Base-by-base conservation (phyloP, 1,284 basidiomycete genomes). In the Cryptococcus jaspeensis region DNA sequence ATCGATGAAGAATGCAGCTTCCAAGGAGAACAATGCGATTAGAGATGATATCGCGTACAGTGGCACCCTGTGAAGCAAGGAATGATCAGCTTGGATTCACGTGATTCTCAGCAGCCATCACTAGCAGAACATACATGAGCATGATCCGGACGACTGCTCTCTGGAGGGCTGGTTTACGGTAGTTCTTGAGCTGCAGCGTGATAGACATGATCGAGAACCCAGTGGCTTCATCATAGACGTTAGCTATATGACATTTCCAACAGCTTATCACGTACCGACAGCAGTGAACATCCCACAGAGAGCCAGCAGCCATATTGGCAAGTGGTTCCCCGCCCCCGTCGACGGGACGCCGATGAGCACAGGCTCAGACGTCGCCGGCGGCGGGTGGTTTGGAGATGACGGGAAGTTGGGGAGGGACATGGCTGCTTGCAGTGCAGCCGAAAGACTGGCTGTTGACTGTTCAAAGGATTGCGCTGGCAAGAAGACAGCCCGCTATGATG, bases 1-100 rank as follows among this genome's bases (percentile, higher is more conserved):
- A 74, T 99, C 95, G 65, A 99, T 96, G 65, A 96, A 88, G 79
- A 98, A 97, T 0, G 95, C 95, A 1, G 91, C 90, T 70, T 95
- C 88, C 52, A 98, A 81, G 0, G 93, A 97, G 79, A 94, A 94
- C 48, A 99, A 81, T 1, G 95, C 92, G 62, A 97, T 93, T 65
- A 95, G 81, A 2, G 92, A 95, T 0, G 94, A 85, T 22, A 97
- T 82, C 1, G 87, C 92, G 75, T 98, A 98, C 46, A 98, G 80
- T 2, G 94, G 92, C 3, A 97, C 92, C 79, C 79, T 80, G 56
- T 5, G 8, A 28, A 40, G 20, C 15, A 35, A 12, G 9, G n/a
- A 3, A 50, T 12, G 13, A 32, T 47, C n/a, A 32, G 25, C n/a
- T 5, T 47, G 12, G 36, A 39, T n/a, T n/a, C 18, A 13, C 5